Evolutionary conservation across 805 yeast species (phyloP), one percentile per base, ranked within the genome.

Genomic region (Candida berthetii): DNA sequence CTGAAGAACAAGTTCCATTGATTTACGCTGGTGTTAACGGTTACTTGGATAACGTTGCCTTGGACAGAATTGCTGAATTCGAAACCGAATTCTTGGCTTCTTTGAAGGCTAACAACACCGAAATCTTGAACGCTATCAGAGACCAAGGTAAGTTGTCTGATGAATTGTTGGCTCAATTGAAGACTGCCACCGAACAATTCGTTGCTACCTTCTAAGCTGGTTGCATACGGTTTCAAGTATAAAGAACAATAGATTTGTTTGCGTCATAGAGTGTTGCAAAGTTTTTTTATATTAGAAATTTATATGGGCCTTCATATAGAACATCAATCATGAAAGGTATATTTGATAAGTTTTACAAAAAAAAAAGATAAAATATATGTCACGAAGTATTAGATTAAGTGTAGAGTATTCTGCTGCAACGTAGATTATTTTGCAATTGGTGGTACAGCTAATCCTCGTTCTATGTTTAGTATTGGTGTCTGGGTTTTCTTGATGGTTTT

Each of bases 21-120:
- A 89, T 93, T 68, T 93, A 71, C 81, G 99, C 98, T 54, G 99
- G 99, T 91, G 99, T 95, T 65, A 90, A 91, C 83, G 99, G 99
- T 82, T 89, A 65, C 90, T 83, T 93, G 66, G 99, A 93, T 71
- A 64, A 72, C 58, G 65, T 93, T 60, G 85, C 93, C 57, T 73
- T 91, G 57, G 80, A 82, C 66, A 85, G 87, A 72, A 80, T 93
- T 62, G 88, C 75, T 68, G 86, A 85, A 68, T 93, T 86, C 66
- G 99, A 93, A 83, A 73, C 80, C 61, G 82, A 88, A 62, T 93
- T 90, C 90, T 74, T 85, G 68, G 77, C 96, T 57, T 81, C 85
- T 82, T 80, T 93, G 72, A 85, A 87, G 77, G 71, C 97, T 57
- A 88, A 86, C 77, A 91, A 89, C 73, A 60, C 83, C 57, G 91